phyloP scores from a whole-genome alignment of 352 stramenopile genomes.

The Blastocystis sp. region DNA sequence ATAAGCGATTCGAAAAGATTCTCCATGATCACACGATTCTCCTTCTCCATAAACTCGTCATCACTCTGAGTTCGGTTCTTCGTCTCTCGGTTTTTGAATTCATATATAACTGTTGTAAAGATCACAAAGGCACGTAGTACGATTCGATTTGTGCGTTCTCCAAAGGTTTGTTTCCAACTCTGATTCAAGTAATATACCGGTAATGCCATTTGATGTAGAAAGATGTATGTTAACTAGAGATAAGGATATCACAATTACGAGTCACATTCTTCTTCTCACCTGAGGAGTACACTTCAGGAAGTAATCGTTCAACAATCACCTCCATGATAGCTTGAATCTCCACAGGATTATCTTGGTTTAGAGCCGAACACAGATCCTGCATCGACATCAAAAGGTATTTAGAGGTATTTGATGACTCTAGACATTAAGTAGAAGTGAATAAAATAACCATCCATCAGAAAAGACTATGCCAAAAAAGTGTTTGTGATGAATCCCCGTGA shows the following conservation, averaged over 20 bases:
- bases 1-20: conserved; percentile 26
- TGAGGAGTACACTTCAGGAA: background rate
- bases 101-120: conserved; percentile 51
- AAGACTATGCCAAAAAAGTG: too few relatives aligned
- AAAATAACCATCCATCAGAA: background rate
- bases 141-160: conserved; percentile 18
- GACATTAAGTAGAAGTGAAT: background rate
- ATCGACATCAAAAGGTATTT: conserved; percentile 51
- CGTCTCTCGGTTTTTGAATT: conserved; percentile 56
- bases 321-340: conserved; percentile 43
- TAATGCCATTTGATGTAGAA: conserved; percentile 58
- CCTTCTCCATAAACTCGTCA: background rate
- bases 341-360: conserved; percentile 41
- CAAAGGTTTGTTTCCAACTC: conserved; percentile 52
- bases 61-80: background rate
- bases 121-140: conserved; percentile 35
- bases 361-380: conserved; percentile 39
- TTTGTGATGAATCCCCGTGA: too few relatives aligned
- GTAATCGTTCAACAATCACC: background rate
- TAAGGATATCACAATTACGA: background rate
- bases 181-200: conserved; percentile 56
- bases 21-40: background rate
- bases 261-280: conserved; percentile 21
- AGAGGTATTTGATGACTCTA: conserved; percentile 14
- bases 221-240: conserved; percentile 38